Evolutionary conservation across 1,284 basidiomycete species (phyloP), one percentile per base, ranked within the genome.

Genomic region (Singerocomus inundabilis): DNA sequence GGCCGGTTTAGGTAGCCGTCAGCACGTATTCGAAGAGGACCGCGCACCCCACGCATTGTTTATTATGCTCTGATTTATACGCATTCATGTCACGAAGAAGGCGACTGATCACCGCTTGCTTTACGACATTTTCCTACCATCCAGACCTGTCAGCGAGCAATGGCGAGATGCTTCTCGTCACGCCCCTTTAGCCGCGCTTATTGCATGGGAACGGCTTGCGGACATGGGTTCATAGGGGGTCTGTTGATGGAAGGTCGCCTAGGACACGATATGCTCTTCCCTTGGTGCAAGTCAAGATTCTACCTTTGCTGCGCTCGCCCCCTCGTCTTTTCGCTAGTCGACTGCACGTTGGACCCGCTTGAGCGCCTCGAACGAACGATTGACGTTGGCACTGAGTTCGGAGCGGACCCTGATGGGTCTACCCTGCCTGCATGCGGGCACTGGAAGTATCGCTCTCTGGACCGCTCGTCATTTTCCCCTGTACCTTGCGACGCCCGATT

Each of bases 61-160:
- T 69, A 68, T 70, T 69, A 69, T 41, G 44, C 34, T 48, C 25
- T 57, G 54, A 64, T 58, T 63, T 70, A 67, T 67, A 53, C 53
- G 51, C 44, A 44, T 29, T 39, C 51, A 48, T 55, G 53, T 59
- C 54, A 54, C 55, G 47, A 58, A 54, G 57, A 54, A 51, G 55
- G 68, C 63, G 64, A 44, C 50, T 70, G 63, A 71, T 70, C 70
- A 69, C 53, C 66, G 66, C 58, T 59, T 58, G 46, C 56, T 60
- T 57, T 44, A 49, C 57, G 52, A 57, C 46, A 44, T 51, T 44
- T 52, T 36, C 34, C 45, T 37, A 36, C 44, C 40, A 32, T 49
- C 56, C 55, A 55, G 59, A 55, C 57, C 47, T 46, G 44, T 49
- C 48, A 44, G 52, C 60, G 58, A 61, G 56, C 56, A 53, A 52